phyloP scores from a whole-genome alignment of 257 asterid species.

The Solanum chmielewskii region DNA sequence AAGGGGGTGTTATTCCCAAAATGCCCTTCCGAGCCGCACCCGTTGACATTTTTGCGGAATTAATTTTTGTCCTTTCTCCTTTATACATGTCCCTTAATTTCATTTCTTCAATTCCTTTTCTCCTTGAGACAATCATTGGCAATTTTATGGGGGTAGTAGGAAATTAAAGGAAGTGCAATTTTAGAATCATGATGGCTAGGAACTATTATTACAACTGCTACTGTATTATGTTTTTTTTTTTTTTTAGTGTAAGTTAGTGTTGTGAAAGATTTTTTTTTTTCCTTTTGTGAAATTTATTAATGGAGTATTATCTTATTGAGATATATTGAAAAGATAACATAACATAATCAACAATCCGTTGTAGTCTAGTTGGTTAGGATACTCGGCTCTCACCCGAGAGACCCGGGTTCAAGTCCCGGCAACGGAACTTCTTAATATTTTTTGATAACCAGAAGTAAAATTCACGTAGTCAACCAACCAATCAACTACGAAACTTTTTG shows the following conservation, averaged over 20 bases:
- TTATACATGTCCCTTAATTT: neutral
- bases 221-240: neutral
- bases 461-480: too few relatives aligned
- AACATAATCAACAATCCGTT: constrained; percentile 29
- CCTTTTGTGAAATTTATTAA: neutral
- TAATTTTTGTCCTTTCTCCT: neutral
- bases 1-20: constrained; percentile 1
- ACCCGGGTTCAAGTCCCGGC: constrained; percentile 68
- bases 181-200: neutral
- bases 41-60: neutral
- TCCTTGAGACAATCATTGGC: neutral
- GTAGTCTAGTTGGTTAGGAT: constrained; percentile 99
- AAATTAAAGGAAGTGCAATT: neutral
- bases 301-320: too few relatives aligned
- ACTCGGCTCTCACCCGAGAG: constrained; percentile 99
- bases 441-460: too few relatives aligned
- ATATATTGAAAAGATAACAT: too few relatives aligned
- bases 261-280: neutral
- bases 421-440: neutral
- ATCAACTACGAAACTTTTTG: too few relatives aligned
- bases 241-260: neutral
- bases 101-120: neutral
- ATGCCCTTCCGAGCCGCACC: neutral
- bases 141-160: neutral
- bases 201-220: neutral